Conservation (phyloP, 305 asterid genomes). For the Euphrasia arctica region DNA sequence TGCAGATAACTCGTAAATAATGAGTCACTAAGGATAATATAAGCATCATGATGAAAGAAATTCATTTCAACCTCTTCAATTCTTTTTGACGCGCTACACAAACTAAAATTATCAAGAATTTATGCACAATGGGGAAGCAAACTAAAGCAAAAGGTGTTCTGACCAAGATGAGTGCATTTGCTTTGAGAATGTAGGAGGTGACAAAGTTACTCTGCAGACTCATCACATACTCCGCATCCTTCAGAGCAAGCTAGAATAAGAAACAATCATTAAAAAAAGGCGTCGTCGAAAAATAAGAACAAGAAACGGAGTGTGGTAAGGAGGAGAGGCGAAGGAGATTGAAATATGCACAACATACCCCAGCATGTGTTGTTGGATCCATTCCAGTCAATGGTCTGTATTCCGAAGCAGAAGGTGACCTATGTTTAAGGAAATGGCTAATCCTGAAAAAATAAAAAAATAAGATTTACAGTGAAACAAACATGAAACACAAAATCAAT, state of each 20-base stretch:
- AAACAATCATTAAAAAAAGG: slow-evolving; percentile 25
- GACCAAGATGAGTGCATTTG: slow-evolving; percentile 90
- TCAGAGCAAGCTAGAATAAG: slow-evolving; percentile 73
- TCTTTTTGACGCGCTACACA: slow-evolving; percentile 1
- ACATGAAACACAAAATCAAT: slow-evolving; percentile 8
- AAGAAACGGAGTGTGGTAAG: neutral
- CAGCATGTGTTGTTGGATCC: slow-evolving; percentile 93
- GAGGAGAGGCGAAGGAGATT: neutral
- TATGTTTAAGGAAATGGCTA: slow-evolving; percentile 65
- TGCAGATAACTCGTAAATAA: slow-evolving; percentile 16
- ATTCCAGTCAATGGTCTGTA: slow-evolving; percentile 72
- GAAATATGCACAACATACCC: slow-evolving; percentile 41
- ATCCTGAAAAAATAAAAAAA: slow-evolving; percentile 40
- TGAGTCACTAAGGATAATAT: slow-evolving; percentile 9
- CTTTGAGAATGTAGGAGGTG: slow-evolving; percentile 64
- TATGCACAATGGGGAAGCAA: slow-evolving; percentile 5
- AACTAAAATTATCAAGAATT: slow-evolving; percentile 14
- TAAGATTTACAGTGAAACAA: slow-evolving; percentile 20
- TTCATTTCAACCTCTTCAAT: slow-evolving; percentile 11
- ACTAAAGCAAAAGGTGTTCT: slow-evolving; percentile 29
- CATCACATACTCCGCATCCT: slow-evolving; percentile 93
- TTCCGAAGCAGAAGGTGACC: slow-evolving; percentile 81
- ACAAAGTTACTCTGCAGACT: slow-evolving; percentile 38
- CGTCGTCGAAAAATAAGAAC: neutral
- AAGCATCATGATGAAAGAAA: slow-evolving; percentile 1